Base-by-base conservation (phyloP, 495 filamentous ascomycete genomes). In the Mytilinidion resinicola region DNA sequence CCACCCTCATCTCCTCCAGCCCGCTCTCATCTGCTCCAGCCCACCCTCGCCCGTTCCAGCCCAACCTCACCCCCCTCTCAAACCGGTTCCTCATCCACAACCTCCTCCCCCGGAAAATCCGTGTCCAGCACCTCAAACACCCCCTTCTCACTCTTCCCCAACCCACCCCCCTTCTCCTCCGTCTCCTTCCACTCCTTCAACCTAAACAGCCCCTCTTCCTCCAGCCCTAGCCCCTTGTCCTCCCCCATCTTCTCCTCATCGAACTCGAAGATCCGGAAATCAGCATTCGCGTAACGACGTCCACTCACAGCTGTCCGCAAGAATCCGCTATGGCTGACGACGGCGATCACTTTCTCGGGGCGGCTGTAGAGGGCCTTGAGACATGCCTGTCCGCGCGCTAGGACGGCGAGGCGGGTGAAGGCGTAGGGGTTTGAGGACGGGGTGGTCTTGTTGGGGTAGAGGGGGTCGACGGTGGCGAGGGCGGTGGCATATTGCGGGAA, bases 231-330 rank as follows among this genome's bases (percentile, higher is more conserved):
- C 3, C n/a, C 46, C 8, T 42, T 58, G 51, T 33, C 30, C 57
- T 58, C 47, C 35, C 25, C 21, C 51, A 65, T 59, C 30, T 66
- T 69, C 14, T 67, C 69, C 8, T 67, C 69, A 34, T 70, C 75
- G 55, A 83, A 81, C 3, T 84, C 78, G 61, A 85, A 85, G 42
- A 86, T 71, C 9, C 83, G 74, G 62, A 78, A 86, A 61, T 86
- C 82, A 7, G 78, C 83, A 62, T 86, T 86, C 44, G 73, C 74
- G 58, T 73, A 84, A 65, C 69, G 72, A 17, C 69, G 68, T 4
- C 76, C 71, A 6, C 73, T 72, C 21, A 84, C 73, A 10, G 62
- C 72, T 15, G 70, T 47, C 11, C 80, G 61, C 51, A 85, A 61
- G 61, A 85, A 85, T 3, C 75, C 81, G 0, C 81, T 81, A 63